phyloP scores from a whole-genome alignment of 768 basidiomycete species.

The Serpula lacrymans region DNA sequence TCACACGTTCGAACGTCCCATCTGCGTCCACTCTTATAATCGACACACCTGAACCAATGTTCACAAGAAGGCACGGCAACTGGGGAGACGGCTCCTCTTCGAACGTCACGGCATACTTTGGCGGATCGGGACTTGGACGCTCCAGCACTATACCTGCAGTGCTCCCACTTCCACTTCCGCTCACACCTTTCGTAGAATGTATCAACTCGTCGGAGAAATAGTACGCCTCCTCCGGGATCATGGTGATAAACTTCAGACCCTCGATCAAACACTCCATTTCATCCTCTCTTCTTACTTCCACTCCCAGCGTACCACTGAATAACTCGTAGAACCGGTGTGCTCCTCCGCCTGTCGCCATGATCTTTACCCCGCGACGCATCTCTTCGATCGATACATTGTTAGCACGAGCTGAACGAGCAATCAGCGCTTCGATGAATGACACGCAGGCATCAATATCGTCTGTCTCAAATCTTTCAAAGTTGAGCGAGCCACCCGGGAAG shows the following conservation, averaged over 20 bases:
- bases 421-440: constrained; percentile 81
- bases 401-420: constrained; percentile 77
- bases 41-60: constrained; percentile 97
- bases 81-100: constrained; percentile 80
- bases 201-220: constrained; percentile 98
- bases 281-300: constrained; percentile 88
- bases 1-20: constrained; percentile 93
- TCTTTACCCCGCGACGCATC: constrained; percentile 91
- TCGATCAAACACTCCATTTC: constrained; percentile 99
- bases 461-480: constrained; percentile 97
- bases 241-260: constrained; percentile 92
- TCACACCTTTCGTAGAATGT: constrained; percentile 8
- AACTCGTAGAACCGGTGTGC: constrained; percentile 92
- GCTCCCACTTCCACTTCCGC: constrained; percentile 4
- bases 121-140: constrained; percentile 88
- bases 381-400: constrained; percentile 87
- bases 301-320: constrained; percentile 67
- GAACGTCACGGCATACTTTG: constrained; percentile 85
- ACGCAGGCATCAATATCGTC: constrained; percentile 82
- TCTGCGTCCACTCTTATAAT: constrained; percentile 97
- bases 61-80: constrained; percentile 93
- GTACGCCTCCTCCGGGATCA: constrained; percentile 96
- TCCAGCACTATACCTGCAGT: constrained; percentile 44
- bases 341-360: constrained; percentile 97
- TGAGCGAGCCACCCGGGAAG: constrained; percentile 94